These are phyloP conservation scores for Beauveria sp. DNA, from an alignment of 2,329 filamentous ascomycete species.

Conservation along the genomic window DNA sequence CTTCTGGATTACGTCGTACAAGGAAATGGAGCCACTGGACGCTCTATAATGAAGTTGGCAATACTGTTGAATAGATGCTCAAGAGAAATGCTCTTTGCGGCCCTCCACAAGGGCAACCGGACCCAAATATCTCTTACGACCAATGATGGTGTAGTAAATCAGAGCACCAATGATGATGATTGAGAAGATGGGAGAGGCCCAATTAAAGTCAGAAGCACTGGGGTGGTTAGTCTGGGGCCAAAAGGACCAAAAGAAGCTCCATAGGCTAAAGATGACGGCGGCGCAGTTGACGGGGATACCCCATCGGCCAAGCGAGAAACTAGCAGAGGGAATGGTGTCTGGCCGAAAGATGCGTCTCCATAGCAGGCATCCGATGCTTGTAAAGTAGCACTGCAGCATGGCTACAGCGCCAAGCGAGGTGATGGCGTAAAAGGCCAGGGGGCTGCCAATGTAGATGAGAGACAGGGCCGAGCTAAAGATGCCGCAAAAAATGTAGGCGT, in stretches of 20 bases:
- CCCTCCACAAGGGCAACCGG: slow-evolving; percentile 13
- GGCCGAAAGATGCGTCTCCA: slow-evolving; percentile 12
- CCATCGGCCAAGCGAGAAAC: slow-evolving; percentile 13
- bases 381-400: slow-evolving; percentile 13
- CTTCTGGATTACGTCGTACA: too few relatives aligned
- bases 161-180: slow-evolving; percentile 5
- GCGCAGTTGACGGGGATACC: slow-evolving; percentile 11
- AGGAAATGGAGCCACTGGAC: too few relatives aligned
- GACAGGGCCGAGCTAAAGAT: slow-evolving; percentile 10
- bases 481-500: slow-evolving; percentile 12
- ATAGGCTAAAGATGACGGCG: slow-evolving; percentile 9
- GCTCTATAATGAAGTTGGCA: too few relatives aligned
- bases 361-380: slow-evolving; percentile 14
- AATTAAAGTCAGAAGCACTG: slow-evolving; percentile 12
- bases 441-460: slow-evolving; percentile 15
- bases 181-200: slow-evolving; percentile 11
- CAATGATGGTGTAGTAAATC: slow-evolving; percentile 8
- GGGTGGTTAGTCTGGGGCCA: slow-evolving; percentile 14
- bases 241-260: slow-evolving; percentile 15
- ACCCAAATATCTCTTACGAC: slow-evolving; percentile 10
- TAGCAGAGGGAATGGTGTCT: slow-evolving; percentile 11
- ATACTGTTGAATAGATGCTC: background rate
- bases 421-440: slow-evolving; percentile 15
- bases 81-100: slow-evolving; percentile 5
- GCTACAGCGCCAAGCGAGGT: slow-evolving; percentile 13